Percentiles rank a stretch among this genome's conserved stretches.
Evolutionary conservation across 1,284 basidiomycete genomes (phyloP).

Genomic region (Caloboletus inedulis): DNA sequence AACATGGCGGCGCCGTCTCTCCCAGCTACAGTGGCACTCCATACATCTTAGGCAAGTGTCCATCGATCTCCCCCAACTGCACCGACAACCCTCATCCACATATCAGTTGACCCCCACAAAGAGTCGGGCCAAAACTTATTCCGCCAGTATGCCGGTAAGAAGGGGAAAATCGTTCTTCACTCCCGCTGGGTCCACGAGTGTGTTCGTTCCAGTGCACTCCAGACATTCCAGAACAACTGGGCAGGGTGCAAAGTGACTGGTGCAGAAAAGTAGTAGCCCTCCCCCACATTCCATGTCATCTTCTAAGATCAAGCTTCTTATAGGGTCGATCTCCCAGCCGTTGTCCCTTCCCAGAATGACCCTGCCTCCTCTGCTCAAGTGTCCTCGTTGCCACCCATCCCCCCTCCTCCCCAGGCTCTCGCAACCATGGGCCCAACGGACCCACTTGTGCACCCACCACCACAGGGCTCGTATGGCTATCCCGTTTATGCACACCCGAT

Average conservation of each 20-base stretch:
- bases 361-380: slow-evolving; percentile 24
- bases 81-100: slow-evolving; percentile 7
- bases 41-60: slow-evolving; percentile 68
- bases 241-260: slow-evolving; percentile 76
- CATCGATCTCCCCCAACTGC: slow-evolving; percentile 13
- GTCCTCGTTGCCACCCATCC: slow-evolving; percentile 29
- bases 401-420: slow-evolving; percentile 32
- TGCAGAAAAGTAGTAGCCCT: slow-evolving; percentile 55
- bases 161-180: slow-evolving; percentile 70
- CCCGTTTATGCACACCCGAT: slow-evolving; percentile 45
- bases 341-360: slow-evolving; percentile 36
- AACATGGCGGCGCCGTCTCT: slow-evolving; percentile 69
- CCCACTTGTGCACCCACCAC: slow-evolving; percentile 32
- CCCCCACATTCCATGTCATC: not conserved
- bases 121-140: slow-evolving; percentile 76
- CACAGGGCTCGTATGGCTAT: slow-evolving; percentile 42
- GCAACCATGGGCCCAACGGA: slow-evolving; percentile 31
- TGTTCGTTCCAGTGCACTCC: slow-evolving; percentile 58
- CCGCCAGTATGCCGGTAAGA: slow-evolving; percentile 72
- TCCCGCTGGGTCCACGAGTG: slow-evolving; percentile 73
- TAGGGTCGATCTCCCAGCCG: slow-evolving; percentile 33
- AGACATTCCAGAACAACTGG: slow-evolving; percentile 71
- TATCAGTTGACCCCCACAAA: slow-evolving; percentile 56
- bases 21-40: slow-evolving; percentile 70
- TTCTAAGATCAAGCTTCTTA: slow-evolving; percentile 7